Conservation (phyloP, 164 flowering plant species). For the Kingdonia uniflora region DNA sequence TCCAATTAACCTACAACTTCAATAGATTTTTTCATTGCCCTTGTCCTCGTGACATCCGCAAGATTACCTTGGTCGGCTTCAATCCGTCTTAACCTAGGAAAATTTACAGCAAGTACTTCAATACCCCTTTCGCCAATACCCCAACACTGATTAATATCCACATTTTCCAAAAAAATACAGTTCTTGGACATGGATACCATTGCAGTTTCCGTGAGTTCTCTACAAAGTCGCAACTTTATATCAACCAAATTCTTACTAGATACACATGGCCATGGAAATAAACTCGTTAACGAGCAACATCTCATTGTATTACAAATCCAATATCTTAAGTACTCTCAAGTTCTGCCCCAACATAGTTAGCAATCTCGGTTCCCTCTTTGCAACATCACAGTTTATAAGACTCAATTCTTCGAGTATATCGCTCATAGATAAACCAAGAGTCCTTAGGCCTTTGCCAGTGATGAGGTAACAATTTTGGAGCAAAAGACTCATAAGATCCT, state of each 20-base stretch:
- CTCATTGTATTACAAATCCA: slow-evolving; percentile 70
- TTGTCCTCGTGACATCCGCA: slow-evolving; percentile 33
- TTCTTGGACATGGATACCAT: slow-evolving; percentile 28
- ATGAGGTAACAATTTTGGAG: slow-evolving; percentile 78
- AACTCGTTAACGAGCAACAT: slow-evolving; percentile 61
- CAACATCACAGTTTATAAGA: slow-evolving; percentile 61
- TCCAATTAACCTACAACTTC: slow-evolving; percentile 19
- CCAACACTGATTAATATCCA: slow-evolving; percentile 42
- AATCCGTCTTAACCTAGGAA: slow-evolving; percentile 27
- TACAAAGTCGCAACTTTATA: slow-evolving; percentile 59
- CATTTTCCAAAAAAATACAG: slow-evolving; percentile 38
- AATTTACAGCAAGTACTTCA: slow-evolving; percentile 36
- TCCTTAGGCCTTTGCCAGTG: slow-evolving; percentile 54
- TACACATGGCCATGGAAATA: slow-evolving; percentile 46
- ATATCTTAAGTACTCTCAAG: slow-evolving; percentile 35
- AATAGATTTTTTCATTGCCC: slow-evolving; percentile 30
- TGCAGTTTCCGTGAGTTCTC: slow-evolving; percentile 23
- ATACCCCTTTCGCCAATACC: slow-evolving; percentile 37
- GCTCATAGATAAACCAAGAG: slow-evolving; percentile 28
- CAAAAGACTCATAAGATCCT: slow-evolving; percentile 32
- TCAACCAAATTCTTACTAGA: slow-evolving; percentile 47
- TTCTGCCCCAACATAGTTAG: slow-evolving; percentile 57
- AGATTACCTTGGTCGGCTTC: slow-evolving; percentile 54
- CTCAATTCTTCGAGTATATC: slow-evolving; percentile 48
- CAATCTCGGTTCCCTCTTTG: slow-evolving; percentile 62